Evolutionary conservation across 352 stramenopile species (phyloP).

Genomic region (Globisporangium recalcitrans): DNA sequence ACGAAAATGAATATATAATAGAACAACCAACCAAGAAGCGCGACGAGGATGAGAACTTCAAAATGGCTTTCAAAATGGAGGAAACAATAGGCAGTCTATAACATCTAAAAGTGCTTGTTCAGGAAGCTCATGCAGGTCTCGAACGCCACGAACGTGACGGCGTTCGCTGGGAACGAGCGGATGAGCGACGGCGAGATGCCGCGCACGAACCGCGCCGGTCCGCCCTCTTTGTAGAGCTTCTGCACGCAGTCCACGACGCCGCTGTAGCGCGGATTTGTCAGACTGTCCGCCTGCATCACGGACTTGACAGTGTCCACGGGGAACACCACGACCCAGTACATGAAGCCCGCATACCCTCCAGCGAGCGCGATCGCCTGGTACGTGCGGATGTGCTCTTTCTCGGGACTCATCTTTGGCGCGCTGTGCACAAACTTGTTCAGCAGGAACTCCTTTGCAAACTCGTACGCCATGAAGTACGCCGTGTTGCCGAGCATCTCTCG

Average conservation of each 20-base stretch:
- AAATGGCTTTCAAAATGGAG: background rate
- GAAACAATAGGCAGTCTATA: background rate
- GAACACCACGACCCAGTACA: slow-evolving; percentile 82
- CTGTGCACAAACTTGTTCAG: slow-evolving; percentile 48
- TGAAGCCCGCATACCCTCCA: slow-evolving; percentile 72
- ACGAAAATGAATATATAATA: slow-evolving; percentile 12
- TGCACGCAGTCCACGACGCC: slow-evolving; percentile 63
- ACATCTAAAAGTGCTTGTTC: slow-evolving; percentile 61
- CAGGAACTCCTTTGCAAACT: slow-evolving; percentile 60
- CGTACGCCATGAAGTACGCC: slow-evolving; percentile 82
- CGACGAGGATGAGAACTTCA: background rate
- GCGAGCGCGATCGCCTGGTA: slow-evolving; percentile 72
- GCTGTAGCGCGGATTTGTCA: slow-evolving; percentile 64
- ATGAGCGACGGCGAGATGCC: slow-evolving; percentile 75
- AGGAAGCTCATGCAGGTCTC: slow-evolving; percentile 76
- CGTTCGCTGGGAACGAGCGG: slow-evolving; percentile 73
- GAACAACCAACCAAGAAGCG: slow-evolving; percentile 11
- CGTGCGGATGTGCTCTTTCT: slow-evolving; percentile 53
- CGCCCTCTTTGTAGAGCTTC: slow-evolving; percentile 68
- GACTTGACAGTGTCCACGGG: slow-evolving; percentile 83
- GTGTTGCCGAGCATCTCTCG: slow-evolving; percentile 85
- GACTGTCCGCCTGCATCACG: slow-evolving; percentile 69
- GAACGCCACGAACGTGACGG: slow-evolving; percentile 83
- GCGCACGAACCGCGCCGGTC: slow-evolving; percentile 62
- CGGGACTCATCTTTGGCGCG: slow-evolving; percentile 31